A percentile compares a stretch with the other conserved stretches of the same genome.
phyloP scores from a whole-genome alignment of 768 basidiomycete genomes.

The Hebeloma cylindrosporum region DNA sequence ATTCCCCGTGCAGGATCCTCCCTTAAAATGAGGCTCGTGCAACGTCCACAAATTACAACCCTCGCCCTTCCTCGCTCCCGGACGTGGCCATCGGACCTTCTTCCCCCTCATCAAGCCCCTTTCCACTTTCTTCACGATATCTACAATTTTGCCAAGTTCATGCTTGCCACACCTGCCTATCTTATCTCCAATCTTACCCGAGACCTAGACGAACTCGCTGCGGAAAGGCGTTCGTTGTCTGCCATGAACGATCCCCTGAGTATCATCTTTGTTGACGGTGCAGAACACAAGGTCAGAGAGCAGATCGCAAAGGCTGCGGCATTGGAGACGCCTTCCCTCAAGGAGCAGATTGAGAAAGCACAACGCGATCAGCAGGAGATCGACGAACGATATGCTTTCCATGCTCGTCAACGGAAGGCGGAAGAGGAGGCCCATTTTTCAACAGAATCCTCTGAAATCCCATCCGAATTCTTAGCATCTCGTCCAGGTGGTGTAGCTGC shows the following conservation, averaged over 20 bases:
- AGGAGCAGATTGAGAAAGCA: constrained; percentile 62
- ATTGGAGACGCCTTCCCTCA: constrained; percentile 68
- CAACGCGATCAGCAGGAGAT: constrained; percentile 57
- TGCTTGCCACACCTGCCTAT: constrained; percentile 91
- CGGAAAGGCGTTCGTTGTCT: constrained; percentile 67
- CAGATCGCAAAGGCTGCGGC: constrained; percentile 81
- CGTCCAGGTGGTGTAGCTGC: constrained; percentile 27
- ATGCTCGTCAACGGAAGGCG: constrained; percentile 29
- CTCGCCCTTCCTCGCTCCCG: constrained; percentile 88
- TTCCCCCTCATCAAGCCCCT: constrained; percentile 90
- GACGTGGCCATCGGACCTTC: constrained; percentile 92
- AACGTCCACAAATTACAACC: constrained; percentile 92
- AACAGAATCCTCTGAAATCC: constrained; percentile 38
- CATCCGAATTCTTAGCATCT: constrained; percentile 57
- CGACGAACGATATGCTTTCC: constrained; percentile 39
- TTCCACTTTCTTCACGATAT: constrained; percentile 97
- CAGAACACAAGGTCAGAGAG: constrained; percentile 70
- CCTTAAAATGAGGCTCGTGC: constrained; percentile 85
- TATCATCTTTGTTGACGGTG: constrained; percentile 75
- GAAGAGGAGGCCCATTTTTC: constrained; percentile 21
- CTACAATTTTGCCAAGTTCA: constrained; percentile 85
- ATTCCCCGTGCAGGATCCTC: constrained; percentile 54
- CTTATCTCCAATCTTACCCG: constrained; percentile 69
- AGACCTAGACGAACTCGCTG: constrained; percentile 70
- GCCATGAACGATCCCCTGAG: constrained; percentile 76